Percentiles rank a stretch among this genome's conserved stretches.
Conservation (phyloP, 371 early-diverging fungal species). For the Lichtheimia ornata region DNA sequence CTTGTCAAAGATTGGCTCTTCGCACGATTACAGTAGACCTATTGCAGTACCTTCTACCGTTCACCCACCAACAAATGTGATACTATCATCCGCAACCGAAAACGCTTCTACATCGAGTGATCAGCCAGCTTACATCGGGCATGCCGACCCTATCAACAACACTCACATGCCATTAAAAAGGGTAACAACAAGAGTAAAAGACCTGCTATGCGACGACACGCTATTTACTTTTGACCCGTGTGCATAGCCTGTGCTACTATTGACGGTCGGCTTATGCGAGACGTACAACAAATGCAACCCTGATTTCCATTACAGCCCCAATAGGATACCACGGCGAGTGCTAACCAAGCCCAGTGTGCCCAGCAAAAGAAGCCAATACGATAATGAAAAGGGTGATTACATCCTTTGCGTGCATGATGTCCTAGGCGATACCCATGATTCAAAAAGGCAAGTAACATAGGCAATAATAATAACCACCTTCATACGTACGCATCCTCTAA, state of each 20-base stretch:
- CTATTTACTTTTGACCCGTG: too few species aligned
- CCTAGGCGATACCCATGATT: constrained; percentile 10
- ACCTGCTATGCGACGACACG: too few species aligned
- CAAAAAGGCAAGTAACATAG: background rate
- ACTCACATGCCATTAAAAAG: too few species aligned
- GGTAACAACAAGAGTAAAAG: too few species aligned
- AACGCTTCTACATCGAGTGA: too few species aligned
- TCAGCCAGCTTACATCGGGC: too few species aligned
- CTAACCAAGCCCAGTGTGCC: constrained; percentile 90
- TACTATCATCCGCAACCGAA: too few species aligned
- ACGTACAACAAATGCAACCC: constrained; percentile 60
- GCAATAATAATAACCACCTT: background rate
- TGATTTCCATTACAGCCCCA: constrained; percentile 70
- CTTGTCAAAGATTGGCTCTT: too few species aligned
- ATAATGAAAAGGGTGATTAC: constrained; percentile 92
- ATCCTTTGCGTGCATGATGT: constrained; percentile 94
- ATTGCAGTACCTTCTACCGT: too few species aligned
- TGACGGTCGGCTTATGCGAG: constrained; percentile 3
- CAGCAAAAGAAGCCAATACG: constrained; percentile 83
- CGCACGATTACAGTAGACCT: too few species aligned
- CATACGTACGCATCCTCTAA: background rate
- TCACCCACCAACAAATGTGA: too few species aligned
- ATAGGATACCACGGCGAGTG: constrained; percentile 84
- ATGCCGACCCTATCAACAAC: too few species aligned
- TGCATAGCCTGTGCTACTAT: constrained; percentile 1